Conservation (phyloP, 345 rosid genomes). For the Erysimum cheiranthoides region DNA sequence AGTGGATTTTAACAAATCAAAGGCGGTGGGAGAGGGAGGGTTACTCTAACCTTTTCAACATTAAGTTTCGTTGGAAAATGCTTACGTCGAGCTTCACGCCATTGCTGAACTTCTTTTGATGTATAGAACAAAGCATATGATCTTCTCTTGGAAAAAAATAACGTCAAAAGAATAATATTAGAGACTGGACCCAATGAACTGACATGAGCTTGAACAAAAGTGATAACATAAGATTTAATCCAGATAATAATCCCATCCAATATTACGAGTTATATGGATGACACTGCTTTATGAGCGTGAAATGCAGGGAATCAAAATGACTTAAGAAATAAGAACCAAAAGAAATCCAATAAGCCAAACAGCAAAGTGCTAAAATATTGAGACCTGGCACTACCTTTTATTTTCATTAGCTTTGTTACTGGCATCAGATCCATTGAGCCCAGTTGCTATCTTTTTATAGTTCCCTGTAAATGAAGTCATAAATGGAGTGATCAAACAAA, state of each 20-base stretch:
- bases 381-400: constrained; percentile 56
- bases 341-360: constrained; percentile 17
- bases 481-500: not conserved
- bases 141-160: constrained; percentile 43
- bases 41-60: constrained; percentile 61
- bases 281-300: constrained; percentile 4
- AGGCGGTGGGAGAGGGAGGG: constrained; percentile 23
- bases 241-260: not conserved
- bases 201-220: constrained; percentile 24
- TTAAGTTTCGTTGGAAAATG: constrained; percentile 69
- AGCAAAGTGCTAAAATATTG: constrained; percentile 18
- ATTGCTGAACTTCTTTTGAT: constrained; percentile 70
- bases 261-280: not conserved
- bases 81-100: constrained; percentile 85
- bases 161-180: constrained; percentile 27
- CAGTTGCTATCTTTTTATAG: constrained; percentile 45
- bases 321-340: constrained; percentile 12
- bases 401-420: constrained; percentile 45
- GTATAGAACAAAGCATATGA: constrained; percentile 56
- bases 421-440: constrained; percentile 39
- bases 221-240: constrained; percentile 15
- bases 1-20: constrained; percentile 16
- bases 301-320: constrained; percentile 1
- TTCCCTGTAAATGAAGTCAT: constrained; percentile 47
- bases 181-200: constrained; percentile 9